These are phyloP conservation scores for Ascoidea asiatica DNA, from an alignment of 805 yeast species.

Conservation along the genomic window DNA sequence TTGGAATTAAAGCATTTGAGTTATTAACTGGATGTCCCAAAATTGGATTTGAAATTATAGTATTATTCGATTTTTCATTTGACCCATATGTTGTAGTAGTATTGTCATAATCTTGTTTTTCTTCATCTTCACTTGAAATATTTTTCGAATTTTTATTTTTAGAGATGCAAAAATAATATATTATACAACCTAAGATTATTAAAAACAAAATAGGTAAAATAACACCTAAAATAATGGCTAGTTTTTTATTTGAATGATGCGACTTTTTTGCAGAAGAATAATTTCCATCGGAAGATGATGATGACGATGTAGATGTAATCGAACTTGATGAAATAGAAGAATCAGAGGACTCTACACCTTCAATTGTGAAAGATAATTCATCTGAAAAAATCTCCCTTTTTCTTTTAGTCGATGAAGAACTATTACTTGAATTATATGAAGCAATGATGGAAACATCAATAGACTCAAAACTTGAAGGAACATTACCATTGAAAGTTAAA, in stretches of 20 bases:
- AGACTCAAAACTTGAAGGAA: constrained; percentile 35
- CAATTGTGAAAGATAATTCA: constrained; percentile 33
- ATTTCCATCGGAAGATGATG: constrained; percentile 14
- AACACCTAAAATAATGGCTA: constrained; percentile 90
- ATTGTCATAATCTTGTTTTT: constrained; percentile 6
- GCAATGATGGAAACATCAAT: constrained; percentile 29
- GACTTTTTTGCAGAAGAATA: too few relatives aligned
- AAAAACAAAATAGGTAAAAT: constrained; percentile 54
- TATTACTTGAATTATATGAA: too few relatives aligned
- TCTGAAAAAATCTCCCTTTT: constrained; percentile 14
- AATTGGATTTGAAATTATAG: not conserved
- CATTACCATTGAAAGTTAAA: constrained; percentile 55
- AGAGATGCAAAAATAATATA: constrained; percentile 43
- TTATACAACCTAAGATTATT: constrained; percentile 28
- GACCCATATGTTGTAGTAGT: not conserved
- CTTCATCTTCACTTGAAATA: constrained; percentile 17
- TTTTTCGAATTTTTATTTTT: constrained; percentile 19
- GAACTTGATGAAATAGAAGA: constrained; percentile 17
- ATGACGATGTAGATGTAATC: constrained; percentile 16
- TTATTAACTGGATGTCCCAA: not conserved
- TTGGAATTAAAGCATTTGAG: too few relatives aligned
- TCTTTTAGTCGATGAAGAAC: constrained; percentile 3
- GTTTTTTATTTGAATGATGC: constrained; percentile 24
- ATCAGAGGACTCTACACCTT: constrained; percentile 29
- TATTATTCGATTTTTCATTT: not conserved